Evolutionary conservation across 768 basidiomycete species (phyloP).

Genomic region (Mycena latifolia): DNA sequence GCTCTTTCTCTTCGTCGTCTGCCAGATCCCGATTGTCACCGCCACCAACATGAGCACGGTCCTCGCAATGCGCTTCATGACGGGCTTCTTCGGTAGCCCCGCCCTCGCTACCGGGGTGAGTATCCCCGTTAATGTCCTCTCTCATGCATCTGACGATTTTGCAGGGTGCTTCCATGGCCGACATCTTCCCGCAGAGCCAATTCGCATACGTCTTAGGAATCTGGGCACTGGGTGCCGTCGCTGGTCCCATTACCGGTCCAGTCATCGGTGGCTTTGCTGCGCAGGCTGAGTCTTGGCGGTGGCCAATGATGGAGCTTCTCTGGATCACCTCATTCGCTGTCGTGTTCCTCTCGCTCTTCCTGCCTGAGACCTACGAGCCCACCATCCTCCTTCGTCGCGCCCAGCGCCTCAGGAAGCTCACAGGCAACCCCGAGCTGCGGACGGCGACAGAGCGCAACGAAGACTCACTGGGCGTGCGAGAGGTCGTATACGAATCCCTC

Average conservation of each 20-base stretch:
- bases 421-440: conserved; percentile 41
- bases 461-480: conserved; percentile 32
- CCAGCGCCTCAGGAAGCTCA: conserved; percentile 43
- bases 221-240: conserved; percentile 37
- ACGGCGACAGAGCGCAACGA: conserved; percentile 41
- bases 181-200: conserved; percentile 20
- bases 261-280: conserved; percentile 26
- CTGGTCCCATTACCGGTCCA: conserved; percentile 23
- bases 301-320: conserved; percentile 29
- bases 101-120: conserved; percentile 46
- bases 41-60: conserved; percentile 45
- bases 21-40: conserved; percentile 49
- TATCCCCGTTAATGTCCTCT: not conserved
- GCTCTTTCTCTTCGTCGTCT: conserved; percentile 44
- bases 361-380: conserved; percentile 44
- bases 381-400: conserved; percentile 47
- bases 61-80: conserved; percentile 48
- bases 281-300: too few species aligned
- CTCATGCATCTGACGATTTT: not conserved
- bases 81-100: conserved; percentile 48
- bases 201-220: conserved; percentile 20
- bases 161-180: conserved; percentile 22
- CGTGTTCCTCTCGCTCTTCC: conserved; percentile 42
- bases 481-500: conserved; percentile 40
- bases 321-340: conserved; percentile 31